Percentiles rank a stretch among this genome's conserved stretches.
phyloP scores from a whole-genome alignment of 208 protist species.

The Acanthamoeba culbertsoni region DNA sequence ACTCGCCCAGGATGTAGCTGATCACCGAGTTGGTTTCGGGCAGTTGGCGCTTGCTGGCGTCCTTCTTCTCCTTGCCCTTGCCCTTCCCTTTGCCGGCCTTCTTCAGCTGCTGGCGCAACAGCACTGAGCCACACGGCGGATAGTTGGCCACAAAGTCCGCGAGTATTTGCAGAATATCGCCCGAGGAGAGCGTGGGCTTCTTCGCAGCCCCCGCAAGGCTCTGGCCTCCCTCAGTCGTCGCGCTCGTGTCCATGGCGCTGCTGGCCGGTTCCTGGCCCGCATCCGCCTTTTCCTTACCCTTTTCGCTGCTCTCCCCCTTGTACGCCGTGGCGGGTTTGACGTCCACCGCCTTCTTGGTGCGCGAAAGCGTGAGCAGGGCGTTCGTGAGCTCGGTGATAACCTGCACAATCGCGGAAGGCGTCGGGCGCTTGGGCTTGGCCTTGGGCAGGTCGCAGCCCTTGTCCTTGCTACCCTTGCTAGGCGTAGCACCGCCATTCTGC shows the following conservation, averaged over 20 bases:
- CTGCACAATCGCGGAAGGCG: neutral
- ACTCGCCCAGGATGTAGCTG: constrained; percentile 19
- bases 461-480: neutral
- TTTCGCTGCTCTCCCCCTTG: neutral
- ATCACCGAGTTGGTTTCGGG: constrained; percentile 30
- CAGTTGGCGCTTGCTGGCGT: neutral
- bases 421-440: constrained; percentile 25
- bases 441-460: neutral
- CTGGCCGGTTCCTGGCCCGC: neutral
- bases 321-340: neutral
- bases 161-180: constrained; percentile 38
- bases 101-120: constrained; percentile 31
- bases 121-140: constrained; percentile 26
- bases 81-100: neutral
- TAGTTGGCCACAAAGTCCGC: constrained; percentile 30
- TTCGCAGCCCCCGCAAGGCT: neutral
- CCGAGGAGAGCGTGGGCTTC: constrained; percentile 31
- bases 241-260: neutral
- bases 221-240: neutral
- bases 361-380: constrained; percentile 18
- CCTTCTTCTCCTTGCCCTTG: constrained; percentile 50
- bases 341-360: constrained; percentile 4
- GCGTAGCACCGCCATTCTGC: neutral
- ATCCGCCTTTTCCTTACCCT: constrained; percentile 2
- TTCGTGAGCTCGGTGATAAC: constrained; percentile 55